phyloP scores from a whole-genome alignment of 2,329 filamentous ascomycete species.

The Zymoseptoria crescenta region DNA sequence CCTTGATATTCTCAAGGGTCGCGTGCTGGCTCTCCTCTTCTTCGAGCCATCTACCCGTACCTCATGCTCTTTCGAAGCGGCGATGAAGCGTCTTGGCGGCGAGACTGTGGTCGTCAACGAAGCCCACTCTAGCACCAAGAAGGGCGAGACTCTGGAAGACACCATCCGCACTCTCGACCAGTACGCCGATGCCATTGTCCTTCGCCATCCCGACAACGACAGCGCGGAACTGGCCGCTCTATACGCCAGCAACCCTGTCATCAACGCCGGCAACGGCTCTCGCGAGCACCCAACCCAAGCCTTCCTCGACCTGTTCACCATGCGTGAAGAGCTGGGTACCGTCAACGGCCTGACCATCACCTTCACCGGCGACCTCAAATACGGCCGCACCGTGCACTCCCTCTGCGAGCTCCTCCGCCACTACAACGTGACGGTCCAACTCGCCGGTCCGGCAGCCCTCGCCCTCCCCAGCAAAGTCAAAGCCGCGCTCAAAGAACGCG shows the following conservation, averaged over 20 bases:
- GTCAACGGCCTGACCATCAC: constrained; percentile 94
- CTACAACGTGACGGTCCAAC: constrained; percentile 90
- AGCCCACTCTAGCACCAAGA: constrained; percentile 77
- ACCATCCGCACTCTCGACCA: constrained; percentile 88
- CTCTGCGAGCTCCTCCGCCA: constrained; percentile 87
- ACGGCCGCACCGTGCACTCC: constrained; percentile 91
- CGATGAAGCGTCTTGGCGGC: constrained; percentile 95
- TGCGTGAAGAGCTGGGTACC: constrained; percentile 92
- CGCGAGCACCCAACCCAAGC: constrained; percentile 96
- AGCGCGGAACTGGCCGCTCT: constrained; percentile 77
- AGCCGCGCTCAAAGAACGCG: constrained; percentile 61
- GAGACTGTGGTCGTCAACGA: constrained; percentile 76
- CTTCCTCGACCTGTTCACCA: constrained; percentile 95
- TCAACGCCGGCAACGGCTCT: constrained; percentile 95
- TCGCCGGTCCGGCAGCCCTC: constrained; percentile 75
- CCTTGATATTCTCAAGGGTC: constrained; percentile 75
- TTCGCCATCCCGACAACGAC: constrained; percentile 79
- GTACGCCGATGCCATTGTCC: constrained; percentile 91
- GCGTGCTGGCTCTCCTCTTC: constrained; percentile 86
- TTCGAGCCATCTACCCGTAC: constrained; percentile 96
- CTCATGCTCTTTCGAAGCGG: constrained; percentile 90
- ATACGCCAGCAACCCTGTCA: constrained; percentile 82
- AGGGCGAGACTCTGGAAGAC: constrained; percentile 90
- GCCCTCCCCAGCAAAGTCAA: constrained; percentile 68
- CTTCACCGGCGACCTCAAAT: constrained; percentile 85